Evolutionary conservation across 1,139 yeast genomes (phyloP).

Genomic region (Yamadazyma taylorii): DNA sequence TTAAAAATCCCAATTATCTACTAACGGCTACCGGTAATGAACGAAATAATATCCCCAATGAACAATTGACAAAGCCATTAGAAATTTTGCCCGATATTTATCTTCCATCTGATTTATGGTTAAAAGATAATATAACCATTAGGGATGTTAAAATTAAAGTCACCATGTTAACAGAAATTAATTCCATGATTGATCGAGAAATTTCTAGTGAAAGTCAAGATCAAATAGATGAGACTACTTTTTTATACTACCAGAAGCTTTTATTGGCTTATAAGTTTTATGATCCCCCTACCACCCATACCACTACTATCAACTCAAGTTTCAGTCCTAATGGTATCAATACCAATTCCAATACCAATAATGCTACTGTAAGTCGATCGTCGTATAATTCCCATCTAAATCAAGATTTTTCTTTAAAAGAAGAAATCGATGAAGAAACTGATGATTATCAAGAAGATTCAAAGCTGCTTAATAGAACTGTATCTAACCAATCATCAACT

Average conservation of each 20-base stretch:
- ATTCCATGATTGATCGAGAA: slow-evolving; percentile 32
- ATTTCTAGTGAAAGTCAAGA: slow-evolving; percentile 9
- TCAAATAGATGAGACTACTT: slow-evolving; percentile 30
- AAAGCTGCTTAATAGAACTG: slow-evolving; percentile 20
- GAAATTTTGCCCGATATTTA: slow-evolving; percentile 32
- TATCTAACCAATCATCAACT: slow-evolving; percentile 23
- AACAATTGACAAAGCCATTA: slow-evolving; percentile 3
- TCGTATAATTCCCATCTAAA: slow-evolving; percentile 1
- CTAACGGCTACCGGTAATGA: neutral
- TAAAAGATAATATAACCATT: slow-evolving; percentile 31
- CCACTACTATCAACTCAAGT: too few relatives aligned
- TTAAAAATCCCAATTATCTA: slow-evolving; percentile 8
- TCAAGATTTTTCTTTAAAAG: slow-evolving; percentile 20
- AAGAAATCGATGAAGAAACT: slow-evolving; percentile 27
- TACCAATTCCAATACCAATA: slow-evolving; percentile 4
- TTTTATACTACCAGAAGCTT: slow-evolving; percentile 37
- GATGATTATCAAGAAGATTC: slow-evolving; percentile 18
- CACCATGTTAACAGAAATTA: slow-evolving; percentile 36
- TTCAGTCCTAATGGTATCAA: slow-evolving; percentile 1
- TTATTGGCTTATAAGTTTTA: slow-evolving; percentile 38
- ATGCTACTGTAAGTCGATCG: neutral
- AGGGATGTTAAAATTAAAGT: slow-evolving; percentile 36
- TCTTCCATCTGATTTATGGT: slow-evolving; percentile 44
- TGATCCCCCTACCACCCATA: too few relatives aligned
- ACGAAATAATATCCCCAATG: too few relatives aligned